Percentiles rank a stretch among this genome's conserved stretches.
Conservation (phyloP, 768 basidiomycete genomes). For the Tephrocybe sp. region DNA sequence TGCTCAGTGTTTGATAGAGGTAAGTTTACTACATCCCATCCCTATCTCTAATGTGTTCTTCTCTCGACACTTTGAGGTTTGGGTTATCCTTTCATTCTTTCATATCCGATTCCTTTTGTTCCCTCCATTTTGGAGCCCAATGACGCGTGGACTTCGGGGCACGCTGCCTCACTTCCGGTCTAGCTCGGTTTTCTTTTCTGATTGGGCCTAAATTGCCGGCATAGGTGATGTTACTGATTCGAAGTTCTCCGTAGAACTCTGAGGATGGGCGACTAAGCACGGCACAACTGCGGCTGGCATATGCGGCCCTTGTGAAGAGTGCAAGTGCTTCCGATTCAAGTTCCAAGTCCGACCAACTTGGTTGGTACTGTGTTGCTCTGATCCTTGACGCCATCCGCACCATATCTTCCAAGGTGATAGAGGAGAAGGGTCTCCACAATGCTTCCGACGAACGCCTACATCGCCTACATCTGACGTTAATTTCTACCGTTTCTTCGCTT, state of each 20-base stretch:
- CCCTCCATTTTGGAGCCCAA: background rate
- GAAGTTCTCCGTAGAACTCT: constrained; percentile 56
- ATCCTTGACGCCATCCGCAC: constrained; percentile 47
- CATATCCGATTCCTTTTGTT: background rate
- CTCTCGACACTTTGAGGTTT: background rate
- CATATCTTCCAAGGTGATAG: constrained; percentile 22
- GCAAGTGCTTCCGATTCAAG: constrained; percentile 39
- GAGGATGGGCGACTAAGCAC: constrained; percentile 56
- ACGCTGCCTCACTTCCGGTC: constrained; percentile 1
- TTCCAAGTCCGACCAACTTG: constrained; percentile 40
- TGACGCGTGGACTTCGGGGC: background rate
- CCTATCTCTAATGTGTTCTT: background rate
- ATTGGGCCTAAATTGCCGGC: constrained; percentile 8
- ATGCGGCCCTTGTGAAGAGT: constrained; percentile 63
- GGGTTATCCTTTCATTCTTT: constrained; percentile 1
- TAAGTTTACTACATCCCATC: constrained; percentile 25
- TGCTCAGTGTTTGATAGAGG: constrained; percentile 66
- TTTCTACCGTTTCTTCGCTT: constrained; percentile 64
- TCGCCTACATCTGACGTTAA: constrained; percentile 60
- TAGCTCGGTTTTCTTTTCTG: background rate
- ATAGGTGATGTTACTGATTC: constrained; percentile 9
- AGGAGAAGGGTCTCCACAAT: constrained; percentile 17
- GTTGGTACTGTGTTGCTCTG: constrained; percentile 65
- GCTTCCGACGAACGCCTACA: constrained; percentile 34
- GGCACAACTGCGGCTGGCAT: constrained; percentile 71